A percentile compares a stretch with the other conserved stretches of the same genome.
Evolutionary conservation across 352 stramenopile species (phyloP).

Genomic region (Pelagophyceae sp.): DNA sequence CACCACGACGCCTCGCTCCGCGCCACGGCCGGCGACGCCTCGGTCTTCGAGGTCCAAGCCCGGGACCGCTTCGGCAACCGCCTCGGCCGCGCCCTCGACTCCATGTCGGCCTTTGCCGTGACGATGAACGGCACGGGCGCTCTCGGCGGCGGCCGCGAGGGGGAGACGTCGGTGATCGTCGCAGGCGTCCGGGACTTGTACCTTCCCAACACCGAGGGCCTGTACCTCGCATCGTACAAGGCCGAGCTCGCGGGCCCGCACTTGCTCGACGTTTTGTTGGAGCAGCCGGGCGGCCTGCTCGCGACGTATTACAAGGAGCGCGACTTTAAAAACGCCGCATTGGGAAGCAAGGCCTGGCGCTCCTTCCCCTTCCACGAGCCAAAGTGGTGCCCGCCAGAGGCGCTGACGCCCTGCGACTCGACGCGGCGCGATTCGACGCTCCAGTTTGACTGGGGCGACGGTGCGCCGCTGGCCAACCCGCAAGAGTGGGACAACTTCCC

Average conservation of each 20-base stretch:
- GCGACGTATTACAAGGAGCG: constrained; percentile 75
- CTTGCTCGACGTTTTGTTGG: constrained; percentile 57
- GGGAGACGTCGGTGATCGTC: constrained; percentile 21
- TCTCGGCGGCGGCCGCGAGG: constrained; percentile 26
- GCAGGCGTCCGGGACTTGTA: constrained; percentile 29
- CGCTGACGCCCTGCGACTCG: constrained; percentile 46
- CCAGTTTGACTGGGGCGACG: constrained; percentile 69
- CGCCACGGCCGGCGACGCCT: constrained; percentile 58
- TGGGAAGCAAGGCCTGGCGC: constrained; percentile 39
- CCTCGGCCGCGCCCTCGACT: constrained; percentile 48
- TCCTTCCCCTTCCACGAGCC: constrained; percentile 36
- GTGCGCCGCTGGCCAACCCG: constrained; percentile 40
- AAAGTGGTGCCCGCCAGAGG: constrained; percentile 43
- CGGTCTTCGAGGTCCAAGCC: constrained; percentile 69
- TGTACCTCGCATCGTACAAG: constrained; percentile 64
- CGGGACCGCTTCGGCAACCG: constrained; percentile 80
- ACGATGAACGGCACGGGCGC: constrained; percentile 44
- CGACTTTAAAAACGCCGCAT: constrained; percentile 67
- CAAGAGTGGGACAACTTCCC: constrained; percentile 42
- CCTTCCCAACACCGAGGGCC: constrained; percentile 68
- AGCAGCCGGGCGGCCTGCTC: constrained; percentile 68
- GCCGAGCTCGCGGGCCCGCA: constrained; percentile 68
- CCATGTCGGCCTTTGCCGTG: constrained; percentile 47
- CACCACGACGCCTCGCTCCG: constrained; percentile 61
- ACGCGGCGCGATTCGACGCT: constrained; percentile 62